phyloP scores from a whole-genome alignment of 2,329 filamentous ascomycete species.

The Calonectria henricotiae region DNA sequence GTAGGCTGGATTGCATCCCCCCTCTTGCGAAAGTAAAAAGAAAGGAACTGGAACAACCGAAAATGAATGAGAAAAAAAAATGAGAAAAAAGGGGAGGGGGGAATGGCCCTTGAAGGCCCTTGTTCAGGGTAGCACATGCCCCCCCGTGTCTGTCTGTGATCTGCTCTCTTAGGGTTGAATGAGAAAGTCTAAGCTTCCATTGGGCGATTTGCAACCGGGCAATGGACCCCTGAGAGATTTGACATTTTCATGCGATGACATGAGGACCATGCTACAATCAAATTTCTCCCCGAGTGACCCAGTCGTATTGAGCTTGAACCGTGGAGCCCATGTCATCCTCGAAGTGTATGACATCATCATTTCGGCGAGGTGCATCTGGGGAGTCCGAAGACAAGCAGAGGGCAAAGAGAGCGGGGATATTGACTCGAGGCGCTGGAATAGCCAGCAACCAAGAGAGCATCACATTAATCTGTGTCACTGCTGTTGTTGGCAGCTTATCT shows the following conservation, averaged over 20 bases:
- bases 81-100: neutral
- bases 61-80: slow-evolving; percentile 5
- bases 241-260: slow-evolving; percentile 22
- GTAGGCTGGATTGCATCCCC: neutral
- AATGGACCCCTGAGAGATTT: slow-evolving; percentile 21
- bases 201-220: neutral
- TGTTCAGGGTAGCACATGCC: neutral
- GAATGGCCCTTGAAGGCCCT: neutral
- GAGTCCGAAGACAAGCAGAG: neutral
- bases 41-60: neutral
- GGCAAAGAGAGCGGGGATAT: neutral
- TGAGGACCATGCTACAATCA: neutral
- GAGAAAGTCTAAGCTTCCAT: slow-evolving; percentile 6
- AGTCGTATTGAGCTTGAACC: neutral
- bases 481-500: neutral
- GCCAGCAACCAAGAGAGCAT: too few species aligned
- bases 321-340: slow-evolving; percentile 3
- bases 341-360: slow-evolving; percentile 27
- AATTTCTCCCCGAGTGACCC: neutral
- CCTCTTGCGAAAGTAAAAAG: slow-evolving; percentile 9
- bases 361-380: neutral
- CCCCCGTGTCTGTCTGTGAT: neutral
- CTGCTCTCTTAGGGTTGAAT: slow-evolving; percentile 1
- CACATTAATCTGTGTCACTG: neutral
- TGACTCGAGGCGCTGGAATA: neutral